Conservation (phyloP, 352 stramenopile species). For the Blastocystis sp. region DNA sequence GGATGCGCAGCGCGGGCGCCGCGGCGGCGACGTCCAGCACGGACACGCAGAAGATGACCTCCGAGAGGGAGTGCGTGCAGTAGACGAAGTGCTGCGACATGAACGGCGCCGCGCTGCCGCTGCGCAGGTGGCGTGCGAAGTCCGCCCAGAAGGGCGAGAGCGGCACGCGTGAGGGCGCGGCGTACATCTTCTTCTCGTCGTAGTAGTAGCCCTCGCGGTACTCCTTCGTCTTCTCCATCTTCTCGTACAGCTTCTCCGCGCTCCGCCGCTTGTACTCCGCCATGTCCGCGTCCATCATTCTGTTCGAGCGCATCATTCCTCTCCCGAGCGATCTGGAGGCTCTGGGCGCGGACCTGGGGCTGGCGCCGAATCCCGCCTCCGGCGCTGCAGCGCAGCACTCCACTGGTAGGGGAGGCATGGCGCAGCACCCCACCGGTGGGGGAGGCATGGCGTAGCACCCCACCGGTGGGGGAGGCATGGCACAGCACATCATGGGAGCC, state of each 20-base stretch:
- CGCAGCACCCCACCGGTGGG: not conserved
- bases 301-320: not conserved
- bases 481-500: no score
- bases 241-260: slow-evolving; percentile 68
- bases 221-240: slow-evolving; percentile 65
- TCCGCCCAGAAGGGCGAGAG: slow-evolving; percentile 75
- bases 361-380: no score
- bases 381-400: no score
- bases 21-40: slow-evolving; percentile 74
- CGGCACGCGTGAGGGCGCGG: not conserved
- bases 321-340: no score
- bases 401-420: no score
- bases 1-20: not conserved
- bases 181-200: slow-evolving; percentile 43
- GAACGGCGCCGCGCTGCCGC: slow-evolving; percentile 70
- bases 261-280: slow-evolving; percentile 70
- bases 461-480: no score
- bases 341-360: no score
- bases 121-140: slow-evolving; percentile 74
- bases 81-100: slow-evolving; percentile 76
- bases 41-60: slow-evolving; percentile 75
- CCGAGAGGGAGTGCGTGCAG: slow-evolving; percentile 73
- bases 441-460: no score
- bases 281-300: not conserved
- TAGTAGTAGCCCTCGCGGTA: slow-evolving; percentile 69